Evolutionary conservation across 2,329 filamentous ascomycete species (phyloP).

Genomic region (Venturia carpophila): DNA sequence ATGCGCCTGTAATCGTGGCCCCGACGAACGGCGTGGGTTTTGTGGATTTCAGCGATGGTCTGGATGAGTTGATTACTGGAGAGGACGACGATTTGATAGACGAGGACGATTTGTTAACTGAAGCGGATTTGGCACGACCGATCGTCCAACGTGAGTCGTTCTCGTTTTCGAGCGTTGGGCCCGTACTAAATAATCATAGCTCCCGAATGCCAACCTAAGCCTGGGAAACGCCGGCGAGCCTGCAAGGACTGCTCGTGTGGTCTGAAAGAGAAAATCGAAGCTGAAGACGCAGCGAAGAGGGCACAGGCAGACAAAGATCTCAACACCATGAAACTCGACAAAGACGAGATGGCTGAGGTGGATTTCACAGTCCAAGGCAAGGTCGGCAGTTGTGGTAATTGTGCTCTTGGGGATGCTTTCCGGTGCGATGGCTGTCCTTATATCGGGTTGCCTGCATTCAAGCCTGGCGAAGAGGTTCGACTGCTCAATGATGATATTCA

Average conservation of each 20-base stretch:
- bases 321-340: constrained; percentile 60
- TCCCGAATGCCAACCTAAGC: constrained; percentile 76
- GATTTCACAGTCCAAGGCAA: constrained; percentile 98
- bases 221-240: constrained; percentile 79
- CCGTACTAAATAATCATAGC: constrained; percentile 42
- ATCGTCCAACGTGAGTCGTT: constrained; percentile 67
- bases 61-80: constrained; percentile 46
- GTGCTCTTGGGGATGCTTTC: constrained; percentile 80
- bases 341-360: constrained; percentile 76
- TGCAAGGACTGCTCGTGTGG: constrained; percentile 99
- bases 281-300: constrained; percentile 69
- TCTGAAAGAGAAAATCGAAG: constrained; percentile 73
- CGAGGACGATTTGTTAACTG: constrained; percentile 77
- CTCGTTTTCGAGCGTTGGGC: constrained; percentile 6
- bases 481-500: constrained; percentile 81
- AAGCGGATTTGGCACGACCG: constrained; percentile 71
- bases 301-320: constrained; percentile 55
- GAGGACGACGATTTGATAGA: constrained; percentile 83
- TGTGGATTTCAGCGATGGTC: constrained; percentile 59
- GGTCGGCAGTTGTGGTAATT: constrained; percentile 90
- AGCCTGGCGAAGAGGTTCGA: constrained; percentile 89
- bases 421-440: constrained; percentile 65
- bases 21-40: constrained; percentile 55
- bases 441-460: constrained; percentile 89
- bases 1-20: constrained; percentile 20